These are phyloP conservation scores for Oryza meyeriana DNA, from an alignment of 176 grass and related monocot genomes.

Conservation along the genomic window DNA sequence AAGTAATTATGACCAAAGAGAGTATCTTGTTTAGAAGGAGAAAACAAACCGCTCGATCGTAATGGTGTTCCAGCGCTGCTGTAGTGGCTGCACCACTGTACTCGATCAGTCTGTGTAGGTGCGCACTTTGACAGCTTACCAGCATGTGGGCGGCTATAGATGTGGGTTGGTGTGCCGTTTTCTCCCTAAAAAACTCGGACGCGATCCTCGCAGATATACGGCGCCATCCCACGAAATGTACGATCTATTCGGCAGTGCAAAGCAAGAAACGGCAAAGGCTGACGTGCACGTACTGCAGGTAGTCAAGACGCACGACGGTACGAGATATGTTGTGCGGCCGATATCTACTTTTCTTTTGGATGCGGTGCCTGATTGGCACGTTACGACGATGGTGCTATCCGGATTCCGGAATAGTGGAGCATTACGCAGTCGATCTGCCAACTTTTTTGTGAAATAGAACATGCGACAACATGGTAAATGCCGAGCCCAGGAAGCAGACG, in stretches of 20 bases:
- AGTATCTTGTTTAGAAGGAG: background rate
- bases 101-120: constrained; percentile 18
- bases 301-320: background rate
- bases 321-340: background rate
- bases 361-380: background rate
- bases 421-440: background rate
- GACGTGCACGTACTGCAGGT: too few relatives aligned
- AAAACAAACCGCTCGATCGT: background rate
- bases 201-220: constrained; percentile 18
- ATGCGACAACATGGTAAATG: background rate
- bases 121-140: constrained; percentile 16
- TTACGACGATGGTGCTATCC: background rate
- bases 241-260: constrained; percentile 31
- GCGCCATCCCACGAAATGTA: constrained; percentile 13
- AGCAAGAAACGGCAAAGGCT: constrained; percentile 12
- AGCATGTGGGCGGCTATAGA: constrained; percentile 28
- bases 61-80: background rate
- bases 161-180: constrained; percentile 14
- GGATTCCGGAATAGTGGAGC: background rate
- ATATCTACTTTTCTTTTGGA: background rate
- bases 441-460: background rate
- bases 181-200: background rate
- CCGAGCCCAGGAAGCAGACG: too few relatives aligned
- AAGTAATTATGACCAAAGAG: too few relatives aligned
- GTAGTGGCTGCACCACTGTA: constrained; percentile 40